phyloP scores from a whole-genome alignment of 768 basidiomycete species.

The Mycena polygramma region DNA sequence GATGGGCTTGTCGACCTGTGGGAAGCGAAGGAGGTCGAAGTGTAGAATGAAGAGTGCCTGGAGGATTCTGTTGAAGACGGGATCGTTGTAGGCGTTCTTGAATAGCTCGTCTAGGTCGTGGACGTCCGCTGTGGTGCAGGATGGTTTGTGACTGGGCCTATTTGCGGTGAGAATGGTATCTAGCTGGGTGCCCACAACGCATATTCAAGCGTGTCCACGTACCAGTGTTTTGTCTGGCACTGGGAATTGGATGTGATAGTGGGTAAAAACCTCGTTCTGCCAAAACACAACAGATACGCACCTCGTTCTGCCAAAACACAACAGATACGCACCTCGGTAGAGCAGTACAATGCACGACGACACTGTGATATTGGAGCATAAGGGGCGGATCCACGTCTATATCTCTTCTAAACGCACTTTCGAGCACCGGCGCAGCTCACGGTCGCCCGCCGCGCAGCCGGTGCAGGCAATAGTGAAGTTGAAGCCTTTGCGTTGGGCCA shows the following conservation, averaged over 20 bases:
- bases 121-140: background rate
- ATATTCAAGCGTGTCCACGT: too few relatives aligned
- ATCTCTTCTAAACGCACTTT: background rate
- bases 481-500: too few relatives aligned
- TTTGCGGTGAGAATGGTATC: accelerated
- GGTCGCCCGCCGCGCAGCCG: background rate
- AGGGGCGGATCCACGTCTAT: too few relatives aligned
- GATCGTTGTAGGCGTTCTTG: background rate
- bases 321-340: background rate
- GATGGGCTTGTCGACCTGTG: background rate
- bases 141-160: slow-evolving; percentile 9
- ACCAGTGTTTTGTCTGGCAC: slow-evolving; percentile 14
- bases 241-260: background rate
- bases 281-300: background rate
- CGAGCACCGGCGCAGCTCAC: background rate
- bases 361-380: background rate
- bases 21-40: background rate
- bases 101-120: background rate
- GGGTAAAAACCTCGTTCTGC: background rate
- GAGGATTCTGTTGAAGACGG: background rate
- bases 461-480: too few relatives aligned
- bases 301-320: background rate
- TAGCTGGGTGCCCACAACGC: background rate
- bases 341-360: slow-evolving; percentile 9
- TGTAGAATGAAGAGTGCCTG: background rate